A percentile compares a stretch with the other conserved stretches of the same genome.
Evolutionary conservation across 805 yeast genomes (phyloP).

Genomic region (Pichia sporocuriosa): DNA sequence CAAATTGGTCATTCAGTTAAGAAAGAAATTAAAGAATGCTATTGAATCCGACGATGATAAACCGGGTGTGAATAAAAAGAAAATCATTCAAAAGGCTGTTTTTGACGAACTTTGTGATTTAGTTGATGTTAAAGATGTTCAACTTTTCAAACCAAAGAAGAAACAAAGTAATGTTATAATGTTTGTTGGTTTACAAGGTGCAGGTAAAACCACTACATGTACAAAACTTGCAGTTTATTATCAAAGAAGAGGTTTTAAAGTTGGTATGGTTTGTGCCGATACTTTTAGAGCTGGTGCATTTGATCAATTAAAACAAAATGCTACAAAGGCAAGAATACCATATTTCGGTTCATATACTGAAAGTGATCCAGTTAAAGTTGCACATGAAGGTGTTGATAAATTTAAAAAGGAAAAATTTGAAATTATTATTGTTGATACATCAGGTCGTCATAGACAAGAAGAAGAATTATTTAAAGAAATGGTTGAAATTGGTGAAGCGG

Average conservation of each 20-base stretch:
- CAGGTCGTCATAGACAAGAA: conserved; percentile 97
- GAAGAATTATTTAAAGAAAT: conserved; percentile 85
- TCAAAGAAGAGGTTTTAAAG: conserved; percentile 87
- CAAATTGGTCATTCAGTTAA: conserved; percentile 66
- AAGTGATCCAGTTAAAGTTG: conserved; percentile 90
- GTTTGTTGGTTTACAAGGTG: conserved; percentile 98
- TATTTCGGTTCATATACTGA: conserved; percentile 93
- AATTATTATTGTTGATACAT: conserved; percentile 91
- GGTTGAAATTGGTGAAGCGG: conserved; percentile 85
- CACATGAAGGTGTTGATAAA: conserved; percentile 84
- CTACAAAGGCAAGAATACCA: conserved; percentile 90
- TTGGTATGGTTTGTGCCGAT: conserved; percentile 97
- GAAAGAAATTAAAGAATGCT: conserved; percentile 60
- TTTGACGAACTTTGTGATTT: conserved; percentile 86
- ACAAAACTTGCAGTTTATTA: conserved; percentile 94
- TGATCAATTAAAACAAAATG: conserved; percentile 96
- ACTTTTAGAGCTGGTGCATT: conserved; percentile 99
- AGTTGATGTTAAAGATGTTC: conserved; percentile 57
- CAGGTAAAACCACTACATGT: conserved; percentile 97
- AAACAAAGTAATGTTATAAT: conserved; percentile 74
- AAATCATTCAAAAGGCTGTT: conserved; percentile 81
- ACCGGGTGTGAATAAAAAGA: conserved; percentile 61
- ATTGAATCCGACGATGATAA: conserved; percentile 50
- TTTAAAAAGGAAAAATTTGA: conserved; percentile 90
- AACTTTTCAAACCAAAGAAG: conserved; percentile 73